Evolutionary conservation across 2,329 filamentous ascomycete genomes (phyloP), one percentile per base, ranked within the genome.

Genomic region (Diaporthe humulicola): DNA sequence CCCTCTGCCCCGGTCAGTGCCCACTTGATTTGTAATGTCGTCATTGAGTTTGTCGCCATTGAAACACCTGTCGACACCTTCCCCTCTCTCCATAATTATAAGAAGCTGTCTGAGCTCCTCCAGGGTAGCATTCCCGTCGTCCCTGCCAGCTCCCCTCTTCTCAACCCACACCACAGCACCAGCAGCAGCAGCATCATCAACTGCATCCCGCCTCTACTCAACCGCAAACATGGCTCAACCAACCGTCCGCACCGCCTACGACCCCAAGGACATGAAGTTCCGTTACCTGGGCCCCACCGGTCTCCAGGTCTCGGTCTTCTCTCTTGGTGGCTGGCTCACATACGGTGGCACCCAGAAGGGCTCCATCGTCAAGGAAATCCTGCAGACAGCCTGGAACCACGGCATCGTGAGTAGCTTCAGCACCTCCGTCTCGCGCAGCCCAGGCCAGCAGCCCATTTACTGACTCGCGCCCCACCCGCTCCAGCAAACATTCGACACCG

Each of bases 241-340:
- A 42, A 72, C 69, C 73, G 77, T 73, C 36, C 77, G 52, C 71
- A 79, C 70, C 77, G 85, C 12, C 83, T 85, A 4, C 30, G 72
- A 76, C 42, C 74, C 74, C 28, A 76, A 76, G 74, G 84, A 86
- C 76, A 94, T 94, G 93, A 87, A 92, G 79, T 94, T 94, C 84
- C 91, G 93, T 78, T 91, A 91, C 83, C 88, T 95, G 10, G 93
- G 93, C 79, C 89, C 89, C 52, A 93, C 92, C 22, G 93, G 93
- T 71, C 88, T 95, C 25, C 91, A 95, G 82, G 93, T 95, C 45
- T 95, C 93, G 38, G 89, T 91, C 60, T 93, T 95, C 76, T 92
- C 92, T 2, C 87, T 95, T 3, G 93, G 91, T 74, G 90, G 91
- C 78, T 93, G 92, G 92, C 87, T 95, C 70, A 95, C 93, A 0